Percentiles rank a stretch among this genome's conserved stretches.
Evolutionary conservation across 208 protist genomes (phyloP).

Genomic region (Naegleria gruberi): DNA sequence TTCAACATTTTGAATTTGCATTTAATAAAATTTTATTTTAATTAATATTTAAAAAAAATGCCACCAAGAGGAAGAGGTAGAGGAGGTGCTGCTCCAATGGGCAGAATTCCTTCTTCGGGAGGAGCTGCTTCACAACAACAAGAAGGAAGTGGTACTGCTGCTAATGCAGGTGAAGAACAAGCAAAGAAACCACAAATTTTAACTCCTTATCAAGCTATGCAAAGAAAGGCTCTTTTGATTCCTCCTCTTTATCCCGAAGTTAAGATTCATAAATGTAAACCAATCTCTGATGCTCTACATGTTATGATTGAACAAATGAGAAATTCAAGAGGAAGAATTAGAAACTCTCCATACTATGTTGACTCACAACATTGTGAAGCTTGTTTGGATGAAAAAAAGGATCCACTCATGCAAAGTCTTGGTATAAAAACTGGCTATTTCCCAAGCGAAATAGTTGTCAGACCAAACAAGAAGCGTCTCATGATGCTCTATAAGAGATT

Average conservation of each 20-base stretch:
- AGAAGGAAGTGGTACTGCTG: neutral
- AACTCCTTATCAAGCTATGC: neutral
- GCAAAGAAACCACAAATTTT: neutral
- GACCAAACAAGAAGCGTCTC: neutral
- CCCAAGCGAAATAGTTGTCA: neutral
- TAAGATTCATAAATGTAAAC: neutral
- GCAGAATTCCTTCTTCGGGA: neutral
- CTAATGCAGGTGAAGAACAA: neutral
- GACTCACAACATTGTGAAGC: neutral
- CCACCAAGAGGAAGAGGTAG: neutral
- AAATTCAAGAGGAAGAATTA: neutral
- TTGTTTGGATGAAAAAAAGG: neutral
- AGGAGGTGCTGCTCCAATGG: neutral
- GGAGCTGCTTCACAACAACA: neutral
- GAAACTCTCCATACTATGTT: neutral
- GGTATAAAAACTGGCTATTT: neutral
- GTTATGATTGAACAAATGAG: neutral
- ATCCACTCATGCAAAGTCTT: neutral
- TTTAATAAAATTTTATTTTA: neutral
- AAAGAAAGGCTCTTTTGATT: neutral
- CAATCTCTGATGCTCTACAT: neutral
- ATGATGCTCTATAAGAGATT: neutral
- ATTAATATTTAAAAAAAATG: neutral
- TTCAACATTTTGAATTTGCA: too few relatives aligned
- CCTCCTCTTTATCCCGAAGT: neutral